A percentile compares a stretch with the other conserved stretches of the same genome.
These are phyloP conservation scores for Penicillium sp. DNA, from an alignment of 2,329 filamentous ascomycete genomes.

Conservation along the genomic window DNA sequence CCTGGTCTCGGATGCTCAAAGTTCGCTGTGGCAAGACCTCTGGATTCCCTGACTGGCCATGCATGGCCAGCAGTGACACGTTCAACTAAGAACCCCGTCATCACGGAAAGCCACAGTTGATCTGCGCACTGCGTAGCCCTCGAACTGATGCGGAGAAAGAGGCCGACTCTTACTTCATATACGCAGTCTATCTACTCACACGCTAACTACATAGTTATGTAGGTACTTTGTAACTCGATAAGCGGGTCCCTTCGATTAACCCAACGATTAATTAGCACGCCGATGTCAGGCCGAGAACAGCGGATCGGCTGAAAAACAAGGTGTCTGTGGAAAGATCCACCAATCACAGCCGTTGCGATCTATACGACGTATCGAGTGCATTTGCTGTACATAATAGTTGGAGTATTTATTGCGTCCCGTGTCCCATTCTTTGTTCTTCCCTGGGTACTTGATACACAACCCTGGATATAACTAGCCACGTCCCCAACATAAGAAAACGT, in stretches of 20 bases:
- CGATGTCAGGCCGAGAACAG: too few species aligned
- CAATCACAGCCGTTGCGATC: background rate
- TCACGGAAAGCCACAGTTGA: background rate
- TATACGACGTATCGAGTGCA: background rate
- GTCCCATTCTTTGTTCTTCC: background rate
- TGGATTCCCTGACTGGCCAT: constrained; percentile 8
- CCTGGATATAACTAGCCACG: too few species aligned
- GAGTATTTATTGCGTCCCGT: too few species aligned
- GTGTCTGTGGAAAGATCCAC: background rate
- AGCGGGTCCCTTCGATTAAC: background rate
- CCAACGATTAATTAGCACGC: too few species aligned
- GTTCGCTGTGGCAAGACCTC: constrained; percentile 7
- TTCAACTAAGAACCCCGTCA: background rate
- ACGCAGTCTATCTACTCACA: too few species aligned
- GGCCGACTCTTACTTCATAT: constrained; percentile 1
- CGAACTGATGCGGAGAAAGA: background rate
- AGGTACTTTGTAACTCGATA: too few species aligned
- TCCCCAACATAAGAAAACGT: too few species aligned
- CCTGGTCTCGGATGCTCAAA: constrained; percentile 1
- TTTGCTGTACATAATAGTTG: too few species aligned
- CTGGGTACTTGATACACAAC: background rate
- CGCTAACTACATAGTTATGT: too few species aligned
- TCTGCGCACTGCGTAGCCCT: background rate
- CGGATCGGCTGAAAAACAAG: background rate
- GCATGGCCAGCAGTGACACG: background rate